phyloP scores from a whole-genome alignment of 495 filamentous ascomycete genomes.

The Talaromyces trachyspermus region DNA sequence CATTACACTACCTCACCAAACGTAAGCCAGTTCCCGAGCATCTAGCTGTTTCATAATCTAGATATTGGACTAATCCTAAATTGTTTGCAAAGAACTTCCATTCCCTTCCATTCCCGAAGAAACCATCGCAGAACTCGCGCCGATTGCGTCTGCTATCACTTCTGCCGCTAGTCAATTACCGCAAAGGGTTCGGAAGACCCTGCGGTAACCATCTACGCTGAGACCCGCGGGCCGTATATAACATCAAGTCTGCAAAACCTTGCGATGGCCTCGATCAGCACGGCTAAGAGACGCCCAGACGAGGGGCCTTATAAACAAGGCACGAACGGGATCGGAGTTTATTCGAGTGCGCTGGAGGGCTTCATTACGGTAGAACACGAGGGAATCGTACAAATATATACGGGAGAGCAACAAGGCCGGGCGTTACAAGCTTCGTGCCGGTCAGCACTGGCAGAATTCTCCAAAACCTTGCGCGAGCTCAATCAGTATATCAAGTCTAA shows the following conservation, averaged over 20 bases:
- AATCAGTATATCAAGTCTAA: constrained; percentile 83
- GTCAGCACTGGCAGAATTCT: constrained; percentile 67
- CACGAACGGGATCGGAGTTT: constrained; percentile 88
- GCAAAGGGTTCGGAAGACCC: constrained; percentile 44
- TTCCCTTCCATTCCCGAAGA: constrained; percentile 57
- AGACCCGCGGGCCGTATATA: constrained; percentile 80
- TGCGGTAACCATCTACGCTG: constrained; percentile 73
- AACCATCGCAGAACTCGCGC: constrained; percentile 47
- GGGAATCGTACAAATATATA: constrained; percentile 77
- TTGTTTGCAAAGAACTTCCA: constrained; percentile 48
- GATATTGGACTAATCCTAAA: too few species aligned
- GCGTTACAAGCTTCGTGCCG: constrained; percentile 73
- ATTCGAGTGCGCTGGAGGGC: constrained; percentile 78
- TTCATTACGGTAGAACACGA: constrained; percentile 84
- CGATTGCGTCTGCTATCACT: constrained; percentile 50
- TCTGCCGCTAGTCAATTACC: constrained; percentile 43
- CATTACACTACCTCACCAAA: constrained; percentile 90
- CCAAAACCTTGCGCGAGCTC: constrained; percentile 78
- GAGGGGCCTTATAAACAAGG: constrained; percentile 82
- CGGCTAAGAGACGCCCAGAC: constrained; percentile 68
- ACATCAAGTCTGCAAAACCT: constrained; percentile 72
- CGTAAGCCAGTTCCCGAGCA: too few species aligned
- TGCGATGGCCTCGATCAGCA: constrained; percentile 79
- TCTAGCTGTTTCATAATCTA: too few species aligned
- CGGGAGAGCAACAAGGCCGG: constrained; percentile 70